These are phyloP conservation scores for Coemansia sp. DNA, from an alignment of 192 early-diverging fungal genomes.

Conservation along the genomic window DNA sequence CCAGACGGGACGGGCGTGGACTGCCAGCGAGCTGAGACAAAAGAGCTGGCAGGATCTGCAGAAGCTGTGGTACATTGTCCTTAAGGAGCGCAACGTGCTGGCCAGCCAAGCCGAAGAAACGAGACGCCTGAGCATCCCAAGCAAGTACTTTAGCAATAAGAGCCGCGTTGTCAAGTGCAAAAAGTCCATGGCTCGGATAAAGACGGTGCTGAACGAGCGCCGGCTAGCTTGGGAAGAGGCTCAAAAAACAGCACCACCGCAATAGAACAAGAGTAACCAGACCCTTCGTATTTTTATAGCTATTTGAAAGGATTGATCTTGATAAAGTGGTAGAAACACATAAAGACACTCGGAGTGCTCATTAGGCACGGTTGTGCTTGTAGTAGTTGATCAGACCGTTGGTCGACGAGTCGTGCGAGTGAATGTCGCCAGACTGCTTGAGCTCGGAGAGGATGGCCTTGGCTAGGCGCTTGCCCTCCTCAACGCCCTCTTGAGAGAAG, in stretches of 20 bases:
- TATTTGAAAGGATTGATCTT: background rate
- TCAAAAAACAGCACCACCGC: slow-evolving; percentile 1
- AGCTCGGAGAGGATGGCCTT: slow-evolving; percentile 95
- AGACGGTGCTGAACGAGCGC: slow-evolving; percentile 76
- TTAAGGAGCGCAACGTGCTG: slow-evolving; percentile 82
- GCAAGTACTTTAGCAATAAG: slow-evolving; percentile 60
- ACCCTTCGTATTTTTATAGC: background rate
- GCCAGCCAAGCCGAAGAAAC: slow-evolving; percentile 72
- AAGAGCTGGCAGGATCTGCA: slow-evolving; percentile 98
- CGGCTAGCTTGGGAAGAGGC: slow-evolving; percentile 63
- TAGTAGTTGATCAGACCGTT: slow-evolving; percentile 98
- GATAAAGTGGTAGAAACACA: background rate
- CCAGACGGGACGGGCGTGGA: slow-evolving; percentile 80
- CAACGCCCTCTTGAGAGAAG: slow-evolving; percentile 95
- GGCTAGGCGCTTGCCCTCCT: slow-evolving; percentile 98
- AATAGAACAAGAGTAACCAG: background rate
- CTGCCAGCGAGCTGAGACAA: slow-evolving; percentile 78
- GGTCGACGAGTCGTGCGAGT: slow-evolving; percentile 86
- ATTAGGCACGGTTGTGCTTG: slow-evolving; percentile 49
- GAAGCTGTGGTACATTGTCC: slow-evolving; percentile 87
- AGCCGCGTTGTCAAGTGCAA: slow-evolving; percentile 72
- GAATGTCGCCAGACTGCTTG: slow-evolving; percentile 54
- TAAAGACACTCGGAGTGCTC: too few relatives aligned
- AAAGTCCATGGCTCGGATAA: slow-evolving; percentile 82
- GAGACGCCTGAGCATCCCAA: slow-evolving; percentile 56